phyloP scores from a whole-genome alignment of 192 early-diverging fungal species.

The Backusella liffmaniae region DNA sequence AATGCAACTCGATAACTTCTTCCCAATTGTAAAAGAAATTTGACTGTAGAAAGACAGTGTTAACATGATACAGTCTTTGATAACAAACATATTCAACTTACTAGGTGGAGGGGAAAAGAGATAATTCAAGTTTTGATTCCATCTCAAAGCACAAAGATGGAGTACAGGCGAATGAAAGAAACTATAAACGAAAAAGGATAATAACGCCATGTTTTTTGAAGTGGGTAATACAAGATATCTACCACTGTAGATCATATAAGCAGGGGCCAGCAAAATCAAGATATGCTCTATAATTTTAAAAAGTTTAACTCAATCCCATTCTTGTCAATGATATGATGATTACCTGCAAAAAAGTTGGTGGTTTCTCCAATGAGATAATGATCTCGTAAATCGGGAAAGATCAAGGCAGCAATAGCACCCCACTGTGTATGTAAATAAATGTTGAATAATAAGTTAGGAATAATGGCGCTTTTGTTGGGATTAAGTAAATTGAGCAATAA shows the following conservation, averaged over 20 bases:
- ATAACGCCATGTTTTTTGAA: constrained; percentile 42
- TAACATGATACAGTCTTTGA: neutral
- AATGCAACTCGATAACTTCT: constrained; percentile 21
- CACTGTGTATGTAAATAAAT: constrained; percentile 59
- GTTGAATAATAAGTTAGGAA: constrained; percentile 45
- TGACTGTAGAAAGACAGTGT: constrained; percentile 13
- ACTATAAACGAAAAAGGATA: constrained; percentile 50
- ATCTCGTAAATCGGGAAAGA: constrained; percentile 52
- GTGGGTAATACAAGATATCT: constrained; percentile 52
- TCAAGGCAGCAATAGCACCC: constrained; percentile 50
- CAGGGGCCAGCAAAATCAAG: constrained; percentile 41
- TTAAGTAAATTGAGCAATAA: constrained; percentile 43
- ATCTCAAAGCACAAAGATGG: constrained; percentile 41
- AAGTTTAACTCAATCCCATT: neutral
- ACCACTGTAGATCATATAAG: constrained; percentile 53
- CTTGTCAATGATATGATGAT: neutral
- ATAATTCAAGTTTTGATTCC: constrained; percentile 51
- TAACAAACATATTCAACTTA: constrained; percentile 20
- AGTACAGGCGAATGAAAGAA: constrained; percentile 53
- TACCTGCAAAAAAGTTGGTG: constrained; percentile 54
- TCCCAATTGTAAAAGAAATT: constrained; percentile 23
- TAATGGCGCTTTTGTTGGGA: constrained; percentile 38
- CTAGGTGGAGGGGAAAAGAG: constrained; percentile 51
- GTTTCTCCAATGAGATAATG: constrained; percentile 46
- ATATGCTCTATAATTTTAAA: constrained; percentile 42